These are phyloP conservation scores for Rhizoclosmatium globosum DNA, from an alignment of 192 early-diverging fungal genomes.

Conservation along the genomic window DNA sequence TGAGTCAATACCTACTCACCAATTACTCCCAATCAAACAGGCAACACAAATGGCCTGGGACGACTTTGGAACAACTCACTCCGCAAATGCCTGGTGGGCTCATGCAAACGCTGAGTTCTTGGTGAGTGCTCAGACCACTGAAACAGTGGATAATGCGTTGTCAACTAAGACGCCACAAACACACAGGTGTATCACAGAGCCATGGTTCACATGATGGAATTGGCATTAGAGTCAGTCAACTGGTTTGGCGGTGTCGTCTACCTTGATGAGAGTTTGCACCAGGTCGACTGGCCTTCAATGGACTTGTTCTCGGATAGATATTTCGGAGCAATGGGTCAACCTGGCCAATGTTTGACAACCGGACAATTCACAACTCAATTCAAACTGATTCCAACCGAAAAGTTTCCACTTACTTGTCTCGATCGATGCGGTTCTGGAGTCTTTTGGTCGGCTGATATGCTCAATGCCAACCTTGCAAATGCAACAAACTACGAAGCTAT, in stretches of 20 bases:
- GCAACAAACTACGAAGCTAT: background rate
- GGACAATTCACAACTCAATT: background rate
- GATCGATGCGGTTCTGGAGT: background rate
- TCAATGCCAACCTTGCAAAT: background rate
- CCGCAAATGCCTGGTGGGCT: background rate
- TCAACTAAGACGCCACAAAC: no score
- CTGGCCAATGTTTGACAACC: background rate
- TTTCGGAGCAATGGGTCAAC: background rate
- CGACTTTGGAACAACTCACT: constrained; percentile 14
- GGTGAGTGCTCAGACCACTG: background rate
- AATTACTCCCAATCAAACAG: no score
- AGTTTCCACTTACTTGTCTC: background rate
- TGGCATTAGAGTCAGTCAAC: background rate
- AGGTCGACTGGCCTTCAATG: background rate
- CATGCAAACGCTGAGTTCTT: constrained; percentile 8
- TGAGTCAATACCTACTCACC: no score
- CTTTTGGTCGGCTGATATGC: background rate
- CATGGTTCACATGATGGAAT: constrained; percentile 6
- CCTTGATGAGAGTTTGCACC: background rate
- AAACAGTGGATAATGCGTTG: background rate
- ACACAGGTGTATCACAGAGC: constrained; percentile 7
- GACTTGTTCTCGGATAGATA: background rate
- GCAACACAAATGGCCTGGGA: background rate
- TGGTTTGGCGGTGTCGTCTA: constrained; percentile 7
- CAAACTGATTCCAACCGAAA: background rate